These are phyloP conservation scores for Echium plantagineum DNA, from an alignment of 257 asterid species.

Conservation along the genomic window DNA sequence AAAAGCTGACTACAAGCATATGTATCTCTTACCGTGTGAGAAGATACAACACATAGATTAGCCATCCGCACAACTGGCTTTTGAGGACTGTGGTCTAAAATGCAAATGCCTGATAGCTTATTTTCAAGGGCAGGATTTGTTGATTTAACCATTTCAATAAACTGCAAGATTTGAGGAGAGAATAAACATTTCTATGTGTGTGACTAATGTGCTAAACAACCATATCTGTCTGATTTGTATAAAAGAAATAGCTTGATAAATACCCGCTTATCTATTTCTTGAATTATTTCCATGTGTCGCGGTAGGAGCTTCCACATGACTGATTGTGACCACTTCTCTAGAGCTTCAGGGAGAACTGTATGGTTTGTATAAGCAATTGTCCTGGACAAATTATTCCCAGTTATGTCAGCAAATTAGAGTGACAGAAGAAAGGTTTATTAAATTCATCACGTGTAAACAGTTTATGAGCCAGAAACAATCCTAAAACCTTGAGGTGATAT, in stretches of 20 bases:
- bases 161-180: slow-evolving; percentile 36
- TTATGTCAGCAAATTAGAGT: slow-evolving; percentile 12
- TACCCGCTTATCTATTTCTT: slow-evolving; percentile 95
- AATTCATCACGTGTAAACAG: not conserved
- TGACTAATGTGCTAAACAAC: slow-evolving; percentile 2
- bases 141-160: slow-evolving; percentile 48
- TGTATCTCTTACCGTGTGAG: slow-evolving; percentile 71
- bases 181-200: not conserved
- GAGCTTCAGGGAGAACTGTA: slow-evolving; percentile 98
- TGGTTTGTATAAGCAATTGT: slow-evolving; percentile 95
- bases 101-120: slow-evolving; percentile 48
- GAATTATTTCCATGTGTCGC: slow-evolving; percentile 95
- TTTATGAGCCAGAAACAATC: not conserved
- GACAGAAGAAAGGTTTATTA: not conserved
- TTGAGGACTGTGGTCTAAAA: slow-evolving; percentile 71
- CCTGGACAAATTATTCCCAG: slow-evolving; percentile 33
- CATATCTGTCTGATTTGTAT: not conserved
- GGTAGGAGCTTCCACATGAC: slow-evolving; percentile 99
- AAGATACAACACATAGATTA: slow-evolving; percentile 87
- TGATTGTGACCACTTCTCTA: slow-evolving; percentile 96
- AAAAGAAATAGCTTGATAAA: slow-evolving; percentile 1
- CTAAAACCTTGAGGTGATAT: slow-evolving; percentile 64
- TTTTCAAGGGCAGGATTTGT: slow-evolving; percentile 76
- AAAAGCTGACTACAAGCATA: too few species aligned
- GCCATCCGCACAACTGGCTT: slow-evolving; percentile 99